Evolutionary conservation across 192 early-diverging fungal species (phyloP).

Genomic region (Cetraspora pellucida): DNA sequence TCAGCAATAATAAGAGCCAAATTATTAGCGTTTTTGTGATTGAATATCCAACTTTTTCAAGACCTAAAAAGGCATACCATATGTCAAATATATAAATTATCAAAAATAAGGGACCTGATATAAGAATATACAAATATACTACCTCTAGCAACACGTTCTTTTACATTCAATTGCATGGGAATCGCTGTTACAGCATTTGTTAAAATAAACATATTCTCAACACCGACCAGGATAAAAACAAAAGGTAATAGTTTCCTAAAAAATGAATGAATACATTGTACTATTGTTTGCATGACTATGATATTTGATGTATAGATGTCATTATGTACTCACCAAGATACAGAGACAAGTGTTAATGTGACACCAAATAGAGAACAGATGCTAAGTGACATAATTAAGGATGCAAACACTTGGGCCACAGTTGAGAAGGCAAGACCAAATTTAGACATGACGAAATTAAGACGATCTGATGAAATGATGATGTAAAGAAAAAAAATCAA

Average conservation of each 20-base stretch:
- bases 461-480: conserved; percentile 61
- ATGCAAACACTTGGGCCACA: conserved; percentile 64
- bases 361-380: conserved; percentile 65
- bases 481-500: conserved; percentile 68
- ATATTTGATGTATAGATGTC: not conserved
- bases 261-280: not conserved
- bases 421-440: conserved; percentile 71
- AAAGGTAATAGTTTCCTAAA: conserved; percentile 47
- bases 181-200: conserved; percentile 73
- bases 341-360: conserved; percentile 45
- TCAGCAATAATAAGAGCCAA: conserved; percentile 59
- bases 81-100: not conserved
- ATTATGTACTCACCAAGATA: conserved; percentile 60
- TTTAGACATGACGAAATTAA: conserved; percentile 79
- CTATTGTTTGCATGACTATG: not conserved
- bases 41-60: conserved; percentile 65
- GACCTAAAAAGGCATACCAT: conserved; percentile 26
- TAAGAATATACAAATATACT: not conserved
- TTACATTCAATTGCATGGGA: conserved; percentile 71
- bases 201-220: conserved; percentile 78
- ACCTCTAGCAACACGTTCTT: conserved; percentile 69
- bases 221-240: conserved; percentile 68
- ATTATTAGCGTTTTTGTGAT: conserved; percentile 61
- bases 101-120: not conserved
- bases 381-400: conserved; percentile 65